Base-by-base conservation (phyloP, 1,284 basidiomycete genomes). In the Cutaneotrichosporon dermatis region DNA sequence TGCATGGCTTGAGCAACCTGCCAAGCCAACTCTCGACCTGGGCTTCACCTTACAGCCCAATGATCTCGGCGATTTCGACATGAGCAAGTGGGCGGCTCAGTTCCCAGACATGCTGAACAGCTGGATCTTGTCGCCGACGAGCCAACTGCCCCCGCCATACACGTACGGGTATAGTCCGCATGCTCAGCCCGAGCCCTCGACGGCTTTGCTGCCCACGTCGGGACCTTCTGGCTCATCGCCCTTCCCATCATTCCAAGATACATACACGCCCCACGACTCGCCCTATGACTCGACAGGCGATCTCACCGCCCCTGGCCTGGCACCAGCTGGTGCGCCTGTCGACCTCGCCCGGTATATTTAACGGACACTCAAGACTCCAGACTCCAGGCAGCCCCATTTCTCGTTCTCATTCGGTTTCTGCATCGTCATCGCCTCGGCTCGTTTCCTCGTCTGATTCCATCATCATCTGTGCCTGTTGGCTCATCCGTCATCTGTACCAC, bases 101-200 rank as follows among this genome's bases (percentile, higher is more conserved):
- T 46, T 45, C 34, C 13, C 36, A 3, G 41, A 54, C 52, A 35
- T 15, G 10, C 8, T 15, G 11, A 46, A 45, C 25, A 25, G 25
- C 53, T 43, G 42, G 42, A 13, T 25, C 43, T 10, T 16, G 53
- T 44, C 50, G 50, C 50, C 50, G 1, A 9, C 39, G 16, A n/a
- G 37, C 34, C 46, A 52, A 16, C 25, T 25, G 25, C 53, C 53
- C 10, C 43, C 53, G 43, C 53, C 53, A 35, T 54, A 54, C 43
- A 54, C 53, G 15, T 54, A 54, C 43, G 53, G 53, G 15, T 54
- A 37, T 36, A 54, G 53, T 6, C 15, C 53, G 8, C 33, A 45
- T 10, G 53, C 16, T 16, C 51, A 49, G 33, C 25, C 3, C 33
- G 46, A 35, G 5, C 37, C 8, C 10, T 4, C 15, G 10, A 37